Percentiles rank a stretch among this genome's conserved stretches.
phyloP scores from a whole-genome alignment of 441 rosid species.

The Macaranga tanarius region DNA sequence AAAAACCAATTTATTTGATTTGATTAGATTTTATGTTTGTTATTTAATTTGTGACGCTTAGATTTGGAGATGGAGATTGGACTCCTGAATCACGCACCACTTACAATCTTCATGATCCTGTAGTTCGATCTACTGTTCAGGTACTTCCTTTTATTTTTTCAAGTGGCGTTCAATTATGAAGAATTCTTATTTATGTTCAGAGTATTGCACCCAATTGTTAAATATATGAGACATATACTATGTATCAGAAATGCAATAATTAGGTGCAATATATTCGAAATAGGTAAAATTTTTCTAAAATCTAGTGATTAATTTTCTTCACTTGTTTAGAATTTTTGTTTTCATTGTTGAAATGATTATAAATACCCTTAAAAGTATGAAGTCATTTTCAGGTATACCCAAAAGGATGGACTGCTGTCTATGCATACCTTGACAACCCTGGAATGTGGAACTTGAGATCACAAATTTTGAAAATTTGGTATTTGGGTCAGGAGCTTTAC shows the following conservation, averaged over 20 bases:
- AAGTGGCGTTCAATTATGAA: no score
- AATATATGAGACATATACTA: no score
- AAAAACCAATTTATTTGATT: no score
- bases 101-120: conserved; percentile 58
- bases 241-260: no score
- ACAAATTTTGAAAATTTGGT: conserved; percentile 61
- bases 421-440: conserved; percentile 64
- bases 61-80: conserved; percentile 60
- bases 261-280: no score
- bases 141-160: conserved; percentile 10
- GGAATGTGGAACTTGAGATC: conserved; percentile 91
- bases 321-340: conserved; percentile 8
- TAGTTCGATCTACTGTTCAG: conserved; percentile 61
- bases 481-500: conserved; percentile 72
- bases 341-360: conserved; percentile 64
- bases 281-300: no score
- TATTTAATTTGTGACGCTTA: neutral
- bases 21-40: no score
- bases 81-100: conserved; percentile 29
- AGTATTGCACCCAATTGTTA: no score
- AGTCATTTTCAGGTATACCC: conserved; percentile 53
- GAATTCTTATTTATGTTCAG: no score
- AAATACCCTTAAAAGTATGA: no score
- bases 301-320: no score
- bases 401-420: conserved; percentile 56